These are phyloP conservation scores for Colletotrichum falcatum DNA, from an alignment of 2,329 filamentous ascomycete species.

Conservation along the genomic window DNA sequence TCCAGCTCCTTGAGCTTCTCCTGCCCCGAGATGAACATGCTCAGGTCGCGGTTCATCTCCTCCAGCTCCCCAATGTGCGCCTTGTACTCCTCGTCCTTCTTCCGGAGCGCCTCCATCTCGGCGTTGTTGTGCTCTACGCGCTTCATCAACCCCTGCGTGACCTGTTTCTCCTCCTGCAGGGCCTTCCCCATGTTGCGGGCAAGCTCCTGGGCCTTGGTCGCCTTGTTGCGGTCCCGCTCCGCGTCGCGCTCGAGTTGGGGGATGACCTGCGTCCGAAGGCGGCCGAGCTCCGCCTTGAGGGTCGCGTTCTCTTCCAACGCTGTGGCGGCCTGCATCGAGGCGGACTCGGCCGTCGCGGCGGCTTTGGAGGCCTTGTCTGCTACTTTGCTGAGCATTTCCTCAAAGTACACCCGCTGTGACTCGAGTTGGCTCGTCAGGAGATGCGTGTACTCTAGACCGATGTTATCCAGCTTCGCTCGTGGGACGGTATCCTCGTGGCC, in stretches of 20 bases:
- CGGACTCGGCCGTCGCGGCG: slow-evolving; percentile 73
- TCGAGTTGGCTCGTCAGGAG: slow-evolving; percentile 93
- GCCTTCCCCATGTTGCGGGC: slow-evolving; percentile 81
- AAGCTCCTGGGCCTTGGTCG: slow-evolving; percentile 78
- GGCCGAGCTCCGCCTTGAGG: slow-evolving; percentile 58
- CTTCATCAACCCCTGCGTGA: slow-evolving; percentile 83
- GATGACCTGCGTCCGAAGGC: slow-evolving; percentile 67
- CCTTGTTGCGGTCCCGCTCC: slow-evolving; percentile 74
- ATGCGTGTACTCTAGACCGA: slow-evolving; percentile 94
- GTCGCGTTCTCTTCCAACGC: slow-evolving; percentile 59
- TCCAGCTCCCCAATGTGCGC: slow-evolving; percentile 78
- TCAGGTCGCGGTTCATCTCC: slow-evolving; percentile 88
- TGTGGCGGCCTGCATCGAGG: slow-evolving; percentile 61
- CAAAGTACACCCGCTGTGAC: slow-evolving; percentile 92
- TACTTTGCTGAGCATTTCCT: slow-evolving; percentile 89
- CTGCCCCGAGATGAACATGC: slow-evolving; percentile 87
- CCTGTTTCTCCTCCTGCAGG: slow-evolving; percentile 86
- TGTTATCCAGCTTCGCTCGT: slow-evolving; percentile 76
- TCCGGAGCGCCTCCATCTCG: slow-evolving; percentile 68
- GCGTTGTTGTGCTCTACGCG: slow-evolving; percentile 81
- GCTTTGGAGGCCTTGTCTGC: slow-evolving; percentile 89
- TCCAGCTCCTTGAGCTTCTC: slow-evolving; percentile 82
- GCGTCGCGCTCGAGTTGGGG: slow-evolving; percentile 79
- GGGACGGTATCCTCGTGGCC: slow-evolving; percentile 77
- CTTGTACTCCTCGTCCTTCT: slow-evolving; percentile 68